A percentile compares a stretch with the other conserved stretches of the same genome.
phyloP scores from a whole-genome alignment of 495 filamentous ascomycete genomes.

The Massariosphaeria phaeospora region DNA sequence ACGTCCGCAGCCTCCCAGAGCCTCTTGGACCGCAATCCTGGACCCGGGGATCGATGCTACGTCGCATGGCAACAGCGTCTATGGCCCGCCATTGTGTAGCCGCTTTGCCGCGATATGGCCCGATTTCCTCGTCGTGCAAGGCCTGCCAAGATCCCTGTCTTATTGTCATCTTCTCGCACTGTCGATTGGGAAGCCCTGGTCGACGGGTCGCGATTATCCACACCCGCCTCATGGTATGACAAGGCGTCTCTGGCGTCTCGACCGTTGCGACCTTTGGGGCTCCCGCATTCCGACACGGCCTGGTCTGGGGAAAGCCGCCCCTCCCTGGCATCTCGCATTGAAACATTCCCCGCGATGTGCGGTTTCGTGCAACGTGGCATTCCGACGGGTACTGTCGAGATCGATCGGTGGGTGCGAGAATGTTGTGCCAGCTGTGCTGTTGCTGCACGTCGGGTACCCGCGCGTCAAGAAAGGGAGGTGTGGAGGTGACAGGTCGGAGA shows the following conservation, averaged over 20 bases:
- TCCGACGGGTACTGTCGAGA: background rate
- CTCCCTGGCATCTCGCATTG: constrained; percentile 1
- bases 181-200: constrained; percentile 16
- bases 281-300: background rate
- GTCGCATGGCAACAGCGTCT: constrained; percentile 21
- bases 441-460: background rate
- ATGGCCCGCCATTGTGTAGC: background rate
- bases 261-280: background rate
- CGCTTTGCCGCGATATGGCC: constrained; percentile 5
- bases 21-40: constrained; percentile 3
- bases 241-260: background rate
- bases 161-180: constrained; percentile 4
- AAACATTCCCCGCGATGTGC: constrained; percentile 8
- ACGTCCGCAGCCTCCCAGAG: background rate
- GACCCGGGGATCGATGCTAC: constrained; percentile 22
- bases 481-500: background rate
- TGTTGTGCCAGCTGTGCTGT: constrained; percentile 4
- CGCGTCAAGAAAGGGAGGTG: background rate
- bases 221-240: constrained; percentile 1
- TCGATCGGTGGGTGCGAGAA: background rate
- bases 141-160: constrained; percentile 14
- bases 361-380: constrained; percentile 10
- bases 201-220: constrained; percentile 8
- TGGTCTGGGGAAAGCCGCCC: constrained; percentile 11
- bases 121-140: constrained; percentile 6